Base-by-base conservation (phyloP, 1,139 yeast species). In the Zhuliangozyma blackwelliae region DNA sequence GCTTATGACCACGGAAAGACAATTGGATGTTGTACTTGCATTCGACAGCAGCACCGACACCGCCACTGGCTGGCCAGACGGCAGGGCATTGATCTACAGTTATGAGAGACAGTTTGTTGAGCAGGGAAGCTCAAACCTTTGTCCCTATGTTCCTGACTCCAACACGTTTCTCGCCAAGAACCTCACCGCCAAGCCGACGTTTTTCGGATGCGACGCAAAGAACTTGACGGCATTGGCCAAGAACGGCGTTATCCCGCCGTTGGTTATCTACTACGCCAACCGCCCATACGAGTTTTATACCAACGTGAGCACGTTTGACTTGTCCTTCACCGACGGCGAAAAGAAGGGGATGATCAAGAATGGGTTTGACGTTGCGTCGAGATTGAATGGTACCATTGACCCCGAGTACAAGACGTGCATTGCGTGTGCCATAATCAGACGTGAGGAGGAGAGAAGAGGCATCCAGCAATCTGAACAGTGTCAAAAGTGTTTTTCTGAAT, bases 121-220 rank as follows among this genome's bases (percentile, higher is more conserved):
- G 5, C 80, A 76, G 51, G 86, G 81, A 10, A 69, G 73, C 40
- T 72, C 74, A 27, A 70, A 77, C 25, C 64, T 82, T 6, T 84
- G 83, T 71, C 95, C 95, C 16, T 77, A 81, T 47, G 89, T 86
- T 35, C 96, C 95, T n/a, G 86, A 75, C 50, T 6, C 27, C 12
- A 10, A 25, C 7, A 54, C 66, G 0, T 64, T 65, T 42, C 46
- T 56, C 23, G 55, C 55, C 35, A 52, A 57, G 36, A 61, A 59
- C 42, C 57, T 67, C 46, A 64, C 72, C 4, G 65, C 72, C 9
- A 61, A 50, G 45, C 73, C 73, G 21, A 60, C 69, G 2, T 67
- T 67, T 42, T 67, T 67, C 40, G 73, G 73, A 5, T 67, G 73
- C 48, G 61, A 65, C 39, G 71, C 69, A 8, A 45, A 45, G 3